Conservation (phyloP, 805 yeast species). For the Pichia sporocuriosa region DNA sequence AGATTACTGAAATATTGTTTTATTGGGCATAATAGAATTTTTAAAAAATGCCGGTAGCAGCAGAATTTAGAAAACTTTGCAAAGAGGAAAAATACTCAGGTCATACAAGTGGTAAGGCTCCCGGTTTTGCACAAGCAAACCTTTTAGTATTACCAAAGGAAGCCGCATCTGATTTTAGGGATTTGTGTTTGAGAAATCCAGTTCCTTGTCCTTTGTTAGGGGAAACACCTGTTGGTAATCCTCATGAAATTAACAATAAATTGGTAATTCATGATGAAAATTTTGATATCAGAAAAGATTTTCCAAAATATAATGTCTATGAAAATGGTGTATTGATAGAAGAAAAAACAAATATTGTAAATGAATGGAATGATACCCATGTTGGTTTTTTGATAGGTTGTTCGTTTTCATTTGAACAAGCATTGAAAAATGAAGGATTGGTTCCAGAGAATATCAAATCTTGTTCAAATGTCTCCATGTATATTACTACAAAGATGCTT, state of each 20-base stretch:
- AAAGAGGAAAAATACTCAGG: background rate
- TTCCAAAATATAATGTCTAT: constrained; percentile 4
- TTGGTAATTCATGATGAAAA: background rate
- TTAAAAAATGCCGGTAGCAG: no score
- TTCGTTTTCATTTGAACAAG: constrained; percentile 7
- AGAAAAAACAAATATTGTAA: background rate
- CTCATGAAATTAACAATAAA: background rate
- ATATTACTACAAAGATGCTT: background rate
- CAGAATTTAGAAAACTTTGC: constrained; percentile 1
- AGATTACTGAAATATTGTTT: no score
- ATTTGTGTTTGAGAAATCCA: constrained; percentile 5
- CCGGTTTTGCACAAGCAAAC: constrained; percentile 7
- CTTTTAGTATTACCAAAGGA: constrained; percentile 1
- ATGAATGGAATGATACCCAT: background rate
- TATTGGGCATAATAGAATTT: no score
- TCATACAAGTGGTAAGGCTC: constrained; percentile 1
- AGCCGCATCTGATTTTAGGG: background rate
- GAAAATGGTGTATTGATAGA: background rate
- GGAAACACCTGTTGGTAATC: background rate
- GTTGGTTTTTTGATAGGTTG: constrained; percentile 7
- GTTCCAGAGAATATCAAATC: background rate
- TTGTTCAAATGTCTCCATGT: constrained; percentile 3
- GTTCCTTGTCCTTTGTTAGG: constrained; percentile 5
- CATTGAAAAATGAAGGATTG: background rate
- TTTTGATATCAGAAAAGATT: constrained; percentile 2